Evolutionary conservation across 108 stramenopile genomes (phyloP).

Genomic region (Cyclostephanos tholiformis): DNA sequence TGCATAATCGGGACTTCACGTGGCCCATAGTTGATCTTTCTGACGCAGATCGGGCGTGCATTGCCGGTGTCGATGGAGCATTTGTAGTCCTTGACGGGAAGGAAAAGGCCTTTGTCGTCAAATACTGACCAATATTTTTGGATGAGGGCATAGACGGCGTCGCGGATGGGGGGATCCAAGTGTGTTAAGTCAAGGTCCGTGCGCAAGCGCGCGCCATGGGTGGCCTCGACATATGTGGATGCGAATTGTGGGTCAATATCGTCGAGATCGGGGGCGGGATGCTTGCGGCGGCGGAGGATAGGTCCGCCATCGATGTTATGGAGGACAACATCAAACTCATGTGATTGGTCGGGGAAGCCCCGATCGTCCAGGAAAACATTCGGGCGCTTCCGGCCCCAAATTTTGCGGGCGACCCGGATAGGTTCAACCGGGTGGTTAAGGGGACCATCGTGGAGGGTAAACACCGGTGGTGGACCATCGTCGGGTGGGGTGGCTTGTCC

Average conservation of each 20-base stretch:
- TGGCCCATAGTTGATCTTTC: neutral
- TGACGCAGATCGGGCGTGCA: neutral
- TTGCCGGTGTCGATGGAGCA: neutral
- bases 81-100: constrained; percentile 1
- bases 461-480: neutral
- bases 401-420: neutral
- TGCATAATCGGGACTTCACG: neutral
- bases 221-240: too few species aligned
- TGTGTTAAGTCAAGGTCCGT: neutral
- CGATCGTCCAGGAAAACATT: neutral
- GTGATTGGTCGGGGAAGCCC: neutral
- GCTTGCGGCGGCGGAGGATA: neutral
- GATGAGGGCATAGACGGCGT: too few species aligned
- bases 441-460: neutral
- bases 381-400: neutral
- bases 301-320: neutral
- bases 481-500: too few species aligned
- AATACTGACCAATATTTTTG: constrained; percentile 5
- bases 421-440: neutral
- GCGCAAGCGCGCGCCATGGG: too few species aligned
- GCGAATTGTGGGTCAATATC: neutral
- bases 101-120: neutral
- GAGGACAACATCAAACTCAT: neutral
- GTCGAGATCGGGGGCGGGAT: neutral
- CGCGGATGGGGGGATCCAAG: too few species aligned